Evolutionary conservation across 129 eudicot species (phyloP), one percentile per base, ranked within the genome.

Genomic region (Helichrysum umbraculigerum): DNA sequence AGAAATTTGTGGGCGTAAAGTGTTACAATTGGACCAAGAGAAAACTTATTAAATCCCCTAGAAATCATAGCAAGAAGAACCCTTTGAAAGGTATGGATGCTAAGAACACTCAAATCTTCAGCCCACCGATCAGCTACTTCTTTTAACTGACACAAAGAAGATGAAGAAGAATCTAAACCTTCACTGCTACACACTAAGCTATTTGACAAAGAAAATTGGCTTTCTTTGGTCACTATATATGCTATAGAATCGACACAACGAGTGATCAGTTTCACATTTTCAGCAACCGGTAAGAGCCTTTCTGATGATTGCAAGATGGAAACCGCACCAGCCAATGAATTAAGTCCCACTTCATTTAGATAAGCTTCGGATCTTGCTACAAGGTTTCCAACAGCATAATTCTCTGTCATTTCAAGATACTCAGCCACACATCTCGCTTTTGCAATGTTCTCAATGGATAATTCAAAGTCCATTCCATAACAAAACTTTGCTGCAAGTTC

Each of bases 401-500:
- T 94, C 76, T 95, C 99, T 9, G 92, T 95, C 99, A 95, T 95
- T 75, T 89, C 99, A 41, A 95, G 97, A 82, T 74, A 82, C 86
- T 95, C 97, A 3, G 99, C 92, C 78, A 70, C 97, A 74, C 99
- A 95, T 60, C 97, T 81, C 6, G 90, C 89, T 82, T 82, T 74
- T 10, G 96, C 91, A 39, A 95, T 89, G 88, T 95, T 95, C 35
- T 86, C 88, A 8, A 85, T 85, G 12, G 81, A 72, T 60, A 95
- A 78, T 78, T 95, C 94, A 29, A 91, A 95, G 81, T 95, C 89
- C 14, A 89, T 84, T 28, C 96, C 97, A 61, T 95, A 95, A 81
- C 97, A 95, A 80, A 95, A 95, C 69, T 91, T 95, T 51, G 97
- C 91, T 17, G 96, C 99, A 9, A 95, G 94, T 72, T 89, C 96